Conservation (phyloP, 148 eudicot genomes). For the Pouteria glomerata region DNA sequence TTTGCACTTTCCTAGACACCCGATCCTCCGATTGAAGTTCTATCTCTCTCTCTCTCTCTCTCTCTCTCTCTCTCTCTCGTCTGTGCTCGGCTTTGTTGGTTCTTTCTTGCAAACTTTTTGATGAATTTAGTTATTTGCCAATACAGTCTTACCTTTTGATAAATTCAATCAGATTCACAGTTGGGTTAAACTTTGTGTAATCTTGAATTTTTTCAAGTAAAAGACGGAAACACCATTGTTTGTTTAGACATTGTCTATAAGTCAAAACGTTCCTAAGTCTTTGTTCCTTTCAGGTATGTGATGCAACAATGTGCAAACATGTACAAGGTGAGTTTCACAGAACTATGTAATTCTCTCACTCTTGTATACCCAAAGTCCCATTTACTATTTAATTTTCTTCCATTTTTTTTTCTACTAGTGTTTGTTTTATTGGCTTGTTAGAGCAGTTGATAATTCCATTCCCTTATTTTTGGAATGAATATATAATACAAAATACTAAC, state of each 20-base stretch:
- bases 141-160: no score
- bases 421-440: background rate
- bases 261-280: background rate
- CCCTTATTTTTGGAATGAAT: background rate
- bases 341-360: background rate
- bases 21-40: background rate
- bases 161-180: no score
- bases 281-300: slow-evolving; percentile 8
- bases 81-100: no score
- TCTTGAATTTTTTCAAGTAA: no score
- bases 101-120: no score
- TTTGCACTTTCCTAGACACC: background rate
- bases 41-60: no score
- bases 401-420: background rate
- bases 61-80: no score
- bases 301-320: slow-evolving; percentile 7
- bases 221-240: background rate
- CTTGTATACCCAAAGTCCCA: no score
- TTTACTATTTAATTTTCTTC: no score
- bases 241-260: background rate
- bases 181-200: no score
- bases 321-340: slow-evolving; percentile 4
- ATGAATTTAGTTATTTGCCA: no score
- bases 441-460: background rate
- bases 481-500: background rate